Conservation (phyloP, 176 grass and related monocot genomes). For the Elaeis guineensis region DNA sequence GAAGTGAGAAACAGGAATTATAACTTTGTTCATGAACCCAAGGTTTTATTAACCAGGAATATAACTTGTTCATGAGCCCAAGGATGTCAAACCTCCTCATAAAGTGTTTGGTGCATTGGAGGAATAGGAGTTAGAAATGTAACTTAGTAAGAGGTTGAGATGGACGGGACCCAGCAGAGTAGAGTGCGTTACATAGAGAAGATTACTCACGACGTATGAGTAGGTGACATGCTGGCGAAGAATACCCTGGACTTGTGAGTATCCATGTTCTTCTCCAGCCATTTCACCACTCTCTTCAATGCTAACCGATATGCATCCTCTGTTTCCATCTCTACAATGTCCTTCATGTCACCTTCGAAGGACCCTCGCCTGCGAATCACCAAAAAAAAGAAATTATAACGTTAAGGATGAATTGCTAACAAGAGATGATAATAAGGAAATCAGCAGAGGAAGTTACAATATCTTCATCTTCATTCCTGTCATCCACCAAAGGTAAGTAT, state of each 20-base stretch:
- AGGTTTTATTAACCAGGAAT: too few species aligned
- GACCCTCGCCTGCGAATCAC: constrained; percentile 40
- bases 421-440: background rate
- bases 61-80: too few species aligned
- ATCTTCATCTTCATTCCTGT: constrained; percentile 68
- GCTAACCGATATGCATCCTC: constrained; percentile 75
- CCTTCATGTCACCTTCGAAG: constrained; percentile 53
- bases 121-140: too few species aligned
- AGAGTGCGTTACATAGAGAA: background rate
- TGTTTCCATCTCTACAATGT: constrained; percentile 65
- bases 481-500: constrained; percentile 98
- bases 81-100: too few species aligned
- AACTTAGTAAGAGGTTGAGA: too few species aligned
- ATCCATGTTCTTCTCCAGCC: constrained; percentile 87
- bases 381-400: background rate
- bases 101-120: too few species aligned
- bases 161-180: too few species aligned
- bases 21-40: too few species aligned
- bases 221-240: constrained; percentile 92
- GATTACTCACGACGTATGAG: constrained; percentile 48
- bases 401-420: too few species aligned
- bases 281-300: constrained; percentile 56
- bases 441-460: constrained; percentile 33
- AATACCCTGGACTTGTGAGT: constrained; percentile 45
- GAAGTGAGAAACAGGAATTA: too few species aligned